Base-by-base conservation (phyloP, 2,329 filamentous ascomycete species). In the Trichoderma afroharzianum region DNA sequence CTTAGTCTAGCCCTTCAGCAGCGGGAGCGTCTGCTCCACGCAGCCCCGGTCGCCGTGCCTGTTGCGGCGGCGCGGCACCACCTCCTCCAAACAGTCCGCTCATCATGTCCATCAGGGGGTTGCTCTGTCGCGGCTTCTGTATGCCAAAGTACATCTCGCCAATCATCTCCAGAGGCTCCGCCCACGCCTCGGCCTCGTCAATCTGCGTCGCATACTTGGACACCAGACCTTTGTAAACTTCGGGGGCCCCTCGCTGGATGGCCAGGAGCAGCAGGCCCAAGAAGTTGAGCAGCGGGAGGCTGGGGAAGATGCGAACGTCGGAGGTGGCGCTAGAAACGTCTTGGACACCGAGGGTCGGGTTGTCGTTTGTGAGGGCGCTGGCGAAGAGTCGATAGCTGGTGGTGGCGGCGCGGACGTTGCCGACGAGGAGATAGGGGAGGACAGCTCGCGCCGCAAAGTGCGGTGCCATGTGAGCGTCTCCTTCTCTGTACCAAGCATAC, bases 91-190 rank as follows among this genome's bases (percentile, higher is more conserved):
- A 93, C 86, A 99, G 89, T 74, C 90, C 95, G 62, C 94, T 95
- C 93, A 99, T 97, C 95, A 99, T 98, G 80, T 99, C 96, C 82
- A 98, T 90, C 81, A 99, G 85, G 3, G 95, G 95, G 81, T 98
- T 98, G 74, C 91, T 92, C 84, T 97, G 94, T 77, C 92, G 88
- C 61, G 95, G 95, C 79, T 94, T 91, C 83, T 91, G 89, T 80
- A 99, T 97, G 43, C 91, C 91, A 83, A 99, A 99, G 85, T 98
- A 99, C 89, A 97, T 95, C 84, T 99, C 95, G 63, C 92, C 95
- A 77, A 99, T 91, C 81, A 93, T 91, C 76, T 94, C 92, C 73
- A 99, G 84, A 28, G 93, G 88, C 79, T 94, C 94, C 39, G 90
- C 89, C 95, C 95, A 98, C 14, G 87, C 86, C 6, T 88, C 89